These are phyloP conservation scores for Vitis hybrid DNA, from an alignment of 177 flowering plant genomes.

Conservation along the genomic window DNA sequence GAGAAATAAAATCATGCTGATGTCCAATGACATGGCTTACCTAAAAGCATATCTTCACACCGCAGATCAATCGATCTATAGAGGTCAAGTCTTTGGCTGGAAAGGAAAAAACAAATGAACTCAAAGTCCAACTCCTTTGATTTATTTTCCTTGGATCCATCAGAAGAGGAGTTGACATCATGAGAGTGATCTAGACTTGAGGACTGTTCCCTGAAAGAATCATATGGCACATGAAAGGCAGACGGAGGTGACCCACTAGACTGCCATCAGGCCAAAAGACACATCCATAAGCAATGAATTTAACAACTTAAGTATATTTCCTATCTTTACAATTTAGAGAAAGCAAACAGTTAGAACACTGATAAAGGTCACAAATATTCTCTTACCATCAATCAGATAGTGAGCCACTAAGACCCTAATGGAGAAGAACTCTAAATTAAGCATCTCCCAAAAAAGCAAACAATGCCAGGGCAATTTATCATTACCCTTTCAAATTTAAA, in stretches of 20 bases:
- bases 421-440: too few relatives aligned
- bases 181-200: slow-evolving; percentile 27
- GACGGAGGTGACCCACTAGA: slow-evolving; percentile 92
- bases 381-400: not conserved
- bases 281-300: not conserved
- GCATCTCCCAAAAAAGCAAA: too few relatives aligned
- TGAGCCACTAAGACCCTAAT: too few relatives aligned
- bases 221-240: slow-evolving; percentile 80
- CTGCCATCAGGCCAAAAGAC: slow-evolving; percentile 41
- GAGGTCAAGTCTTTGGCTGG: slow-evolving; percentile 74
- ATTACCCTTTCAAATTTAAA: too few relatives aligned
- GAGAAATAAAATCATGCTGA: not conserved
- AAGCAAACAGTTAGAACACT: not conserved
- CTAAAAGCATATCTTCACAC: slow-evolving; percentile 96
- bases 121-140: slow-evolving; percentile 76
- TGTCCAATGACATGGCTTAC: slow-evolving; percentile 29
- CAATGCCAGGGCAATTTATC: too few relatives aligned
- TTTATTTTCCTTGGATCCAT: slow-evolving; percentile 24
- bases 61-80: slow-evolving; percentile 81
- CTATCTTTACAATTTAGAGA: not conserved
- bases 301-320: not conserved
- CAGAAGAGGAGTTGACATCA: slow-evolving; percentile 27
- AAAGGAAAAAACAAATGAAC: slow-evolving; percentile 84
- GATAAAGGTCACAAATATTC: not conserved
- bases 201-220: slow-evolving; percentile 61